Evolutionary conservation across 1,139 yeast species (phyloP), one percentile per base, ranked within the genome.

Genomic region (Hyphopichia burtonii): DNA sequence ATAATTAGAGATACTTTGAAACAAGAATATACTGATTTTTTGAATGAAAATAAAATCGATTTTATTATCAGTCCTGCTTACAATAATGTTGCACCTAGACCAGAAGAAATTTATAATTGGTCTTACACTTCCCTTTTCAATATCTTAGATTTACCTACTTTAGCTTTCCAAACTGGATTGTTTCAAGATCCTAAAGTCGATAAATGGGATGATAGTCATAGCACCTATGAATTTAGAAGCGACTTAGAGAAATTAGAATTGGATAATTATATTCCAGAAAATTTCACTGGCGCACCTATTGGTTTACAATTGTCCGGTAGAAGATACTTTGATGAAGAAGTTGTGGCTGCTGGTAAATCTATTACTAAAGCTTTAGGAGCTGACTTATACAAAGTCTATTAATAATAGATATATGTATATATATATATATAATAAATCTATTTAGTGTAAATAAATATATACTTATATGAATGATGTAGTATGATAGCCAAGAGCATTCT

Each of bases 91-190:
- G 90, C 94, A 5, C 89, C 91, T 17, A 76, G 74, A 40, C 80
- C 83, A 15, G 82, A 78, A 37, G 75, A 78, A 41, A 76, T 85
- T 11, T 78, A 76, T 56, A 83, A 83, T 62, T 85, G 94, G 93
- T 83, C 88, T 3, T 85, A 84, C 65, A 83, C 90, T 11, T 63
- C 87, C 0, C 73, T 84, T 50, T 85, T 80, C 72, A 83, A 83
- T 57, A 57, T 83, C 42, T 62, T 82, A 49, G 89, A 83, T 56
- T 69, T 79, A 53, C 86, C 89, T 38, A 72, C 82, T 33, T 73
- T 82, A 44, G 72, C 73, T 2, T 67, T 80, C 61, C 88, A 85
- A 54, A 76, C 86, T 8, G 84, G 86, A 12, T 59, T 81, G 48
- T 68, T 60, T 54, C 86, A 80, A 54, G 86, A 82, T 55, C 78